Evolutionary conservation across 805 yeast species (phyloP), one percentile per base, ranked within the genome.

Genomic region (Suhomyces sp.): DNA sequence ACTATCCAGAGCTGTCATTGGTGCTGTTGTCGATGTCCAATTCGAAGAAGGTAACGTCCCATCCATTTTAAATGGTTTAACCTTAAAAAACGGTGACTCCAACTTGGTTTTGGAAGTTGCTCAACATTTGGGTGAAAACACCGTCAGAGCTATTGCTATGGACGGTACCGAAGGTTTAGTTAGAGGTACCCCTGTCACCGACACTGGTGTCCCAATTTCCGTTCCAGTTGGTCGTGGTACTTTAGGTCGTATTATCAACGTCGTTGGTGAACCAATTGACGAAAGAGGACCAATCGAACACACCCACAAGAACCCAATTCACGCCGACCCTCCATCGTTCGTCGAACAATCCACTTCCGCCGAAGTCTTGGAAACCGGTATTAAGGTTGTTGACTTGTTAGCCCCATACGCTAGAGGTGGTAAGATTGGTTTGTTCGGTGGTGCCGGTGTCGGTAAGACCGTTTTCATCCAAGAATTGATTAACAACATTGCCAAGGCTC

Each of bases 391-490:
- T 81, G 99, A 93, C 77, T 84, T 93, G 74, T 85, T 93, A 65
- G 99, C 99, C 67, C 99, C 99, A 67, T 93, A 93, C 84, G 98
- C 99, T 75, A 91, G 97, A 89, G 99, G 99, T 89, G 99, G 99
- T 89, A 93, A 93, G 87, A 93, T 93, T 90, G 99, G 99, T 87
- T 86, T 93, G 74, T 93, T 93, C 88, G 99, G 99, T 84, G 99
- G 99, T 93, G 99, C 99, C 79, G 99, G 99, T 93, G 99, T 93
- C 89, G 99, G 99, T 82, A 93, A 93, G 82, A 93, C 99, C 79
- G 99, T 93, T 61, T 93, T 93, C 82, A 93, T 93, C 81, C 99
- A 93, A 85, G 99, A 93, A 83, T 86, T 93, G 83, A 93, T 93
- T 79, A 93, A 94, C 92, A 93, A 93, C 86, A 94, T 93, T 73